These are phyloP conservation scores for Sporothrix curviconia DNA, from an alignment of 2,329 filamentous ascomycete species.

Conservation along the genomic window DNA sequence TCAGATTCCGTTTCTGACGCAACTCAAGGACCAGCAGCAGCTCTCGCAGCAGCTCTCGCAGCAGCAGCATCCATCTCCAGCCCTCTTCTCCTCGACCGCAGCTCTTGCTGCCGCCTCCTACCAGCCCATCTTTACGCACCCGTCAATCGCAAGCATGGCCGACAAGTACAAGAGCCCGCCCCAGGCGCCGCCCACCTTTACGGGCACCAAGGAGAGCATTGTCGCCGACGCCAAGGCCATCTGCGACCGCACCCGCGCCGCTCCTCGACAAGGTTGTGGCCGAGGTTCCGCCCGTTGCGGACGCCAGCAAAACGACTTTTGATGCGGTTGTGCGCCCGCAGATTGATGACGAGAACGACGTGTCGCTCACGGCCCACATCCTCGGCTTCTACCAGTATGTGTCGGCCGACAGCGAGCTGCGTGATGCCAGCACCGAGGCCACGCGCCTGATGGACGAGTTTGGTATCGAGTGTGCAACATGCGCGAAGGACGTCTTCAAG, in stretches of 20 bases:
- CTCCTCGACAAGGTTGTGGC: constrained; percentile 63
- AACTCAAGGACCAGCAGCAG: constrained; percentile 6
- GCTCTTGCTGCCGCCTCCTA: too few species aligned
- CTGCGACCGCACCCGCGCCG: constrained; percentile 54
- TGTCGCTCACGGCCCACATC: constrained; percentile 55
- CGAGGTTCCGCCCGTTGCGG: constrained; percentile 44
- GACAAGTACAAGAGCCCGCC: constrained; percentile 66
- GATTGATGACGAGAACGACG: constrained; percentile 63
- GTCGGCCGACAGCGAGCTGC: constrained; percentile 59
- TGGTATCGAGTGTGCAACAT: constrained; percentile 69
- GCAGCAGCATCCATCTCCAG: background rate
- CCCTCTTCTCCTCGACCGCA: constrained; percentile 21
- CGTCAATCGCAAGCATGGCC: constrained; percentile 53
- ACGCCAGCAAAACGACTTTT: constrained; percentile 48
- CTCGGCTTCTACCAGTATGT: constrained; percentile 77
- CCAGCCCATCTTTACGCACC: constrained; percentile 36
- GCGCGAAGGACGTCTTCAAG: constrained; percentile 73
- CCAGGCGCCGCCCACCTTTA: constrained; percentile 72
- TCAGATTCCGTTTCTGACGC: constrained; percentile 12
- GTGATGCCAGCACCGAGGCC: constrained; percentile 70
- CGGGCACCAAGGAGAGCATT: constrained; percentile 63
- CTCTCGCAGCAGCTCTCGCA: constrained; percentile 1
- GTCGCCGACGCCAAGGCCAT: constrained; percentile 59
- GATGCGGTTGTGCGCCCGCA: constrained; percentile 57
- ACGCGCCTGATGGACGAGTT: constrained; percentile 73